These are phyloP conservation scores for Umbelopsis ramanniana DNA, from an alignment of 192 early-diverging fungal genomes.

Conservation along the genomic window DNA sequence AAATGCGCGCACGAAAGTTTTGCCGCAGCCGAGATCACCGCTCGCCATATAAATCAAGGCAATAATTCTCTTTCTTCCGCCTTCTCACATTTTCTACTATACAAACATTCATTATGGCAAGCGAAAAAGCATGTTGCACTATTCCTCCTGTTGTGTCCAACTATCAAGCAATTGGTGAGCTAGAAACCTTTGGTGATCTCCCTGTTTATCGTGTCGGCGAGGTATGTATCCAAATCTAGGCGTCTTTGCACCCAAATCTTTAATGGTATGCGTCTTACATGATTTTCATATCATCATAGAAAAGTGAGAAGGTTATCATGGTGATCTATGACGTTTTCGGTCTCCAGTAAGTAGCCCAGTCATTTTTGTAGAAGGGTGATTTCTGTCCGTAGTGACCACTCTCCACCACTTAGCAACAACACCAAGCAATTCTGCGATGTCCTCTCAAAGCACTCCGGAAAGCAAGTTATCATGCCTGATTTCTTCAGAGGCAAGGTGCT, in stretches of 20 bases:
- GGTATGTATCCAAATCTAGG: background rate
- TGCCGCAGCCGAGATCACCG: background rate
- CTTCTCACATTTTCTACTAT: background rate
- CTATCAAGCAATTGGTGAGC: slow-evolving; percentile 31
- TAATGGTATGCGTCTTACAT: too few relatives aligned
- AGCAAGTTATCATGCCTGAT: slow-evolving; percentile 68
- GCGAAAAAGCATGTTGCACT: slow-evolving; percentile 27
- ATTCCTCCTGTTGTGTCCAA: slow-evolving; percentile 31
- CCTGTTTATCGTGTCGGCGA: slow-evolving; percentile 34
- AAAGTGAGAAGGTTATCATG: slow-evolving; percentile 62
- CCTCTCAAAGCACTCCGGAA: slow-evolving; percentile 52
- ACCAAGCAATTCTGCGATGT: slow-evolving; percentile 67
- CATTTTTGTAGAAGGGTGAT: background rate
- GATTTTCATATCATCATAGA: background rate
- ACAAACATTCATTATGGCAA: slow-evolving; percentile 18
- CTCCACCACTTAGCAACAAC: slow-evolving; percentile 46
- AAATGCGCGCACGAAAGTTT: background rate
- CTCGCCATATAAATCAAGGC: background rate
- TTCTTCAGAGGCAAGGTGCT: slow-evolving; percentile 56
- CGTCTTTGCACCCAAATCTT: background rate
- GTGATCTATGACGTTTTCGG: slow-evolving; percentile 76
- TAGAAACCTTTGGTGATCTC: slow-evolving; percentile 30
- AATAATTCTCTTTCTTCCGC: background rate
- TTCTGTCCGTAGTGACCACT: background rate
- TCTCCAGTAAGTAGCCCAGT: slow-evolving; percentile 40